Evolutionary conservation across 169 alveolate genomes (phyloP), one percentile per base, ranked within the genome.

Genomic region (Cyclospora cayetanensis): DNA sequence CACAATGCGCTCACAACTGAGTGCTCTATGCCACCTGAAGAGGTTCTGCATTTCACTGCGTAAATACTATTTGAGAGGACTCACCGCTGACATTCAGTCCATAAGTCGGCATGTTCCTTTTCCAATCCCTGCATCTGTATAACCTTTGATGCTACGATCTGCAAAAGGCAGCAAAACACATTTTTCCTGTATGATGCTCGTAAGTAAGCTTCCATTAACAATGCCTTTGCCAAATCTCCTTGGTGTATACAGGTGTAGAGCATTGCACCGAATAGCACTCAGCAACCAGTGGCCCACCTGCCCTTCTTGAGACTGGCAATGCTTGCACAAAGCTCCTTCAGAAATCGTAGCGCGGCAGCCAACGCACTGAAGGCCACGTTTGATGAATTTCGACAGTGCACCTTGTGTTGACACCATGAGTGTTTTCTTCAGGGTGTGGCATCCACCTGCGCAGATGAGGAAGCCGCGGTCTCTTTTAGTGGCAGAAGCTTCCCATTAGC

Each of bases 21-120:
- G 0, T 55, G n/a, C 1, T 11, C 70, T 20, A 1, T 55, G 70
- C 70, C 70, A 55, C 5, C n/a, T 55, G n/a, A n/a, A n/a, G n/a
- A 12, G 11, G 20, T 20, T 29, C 18, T 66, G 11, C 80, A 12
- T 18, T 18, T 66, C 29, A 11, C 80, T n/a, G n/a, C n/a, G n/a
- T n/a, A n/a, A n/a, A n/a, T 22, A 22, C 22, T 41, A 7, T 11
- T 11, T 0, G 1, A 20, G 0, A 20, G n/a, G 3, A 34, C 91
- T 63, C 80, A 90, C 93, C 94, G 79, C 95, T 98, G 99, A 92
- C 99, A 99, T 86, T 98, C 98, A n/a, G 99, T 97, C 99, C 99
- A 99, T 50, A 98, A 95, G 60, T 97, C 97, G 83, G 97, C 96
- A 93, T 94, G 98, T 76, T 96, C 97, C 50, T 96, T 96, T 96